Evolutionary conservation across 2,329 filamentous ascomycete genomes (phyloP), one percentile per base, ranked within the genome.

Genomic region (Diplodia mutila): DNA sequence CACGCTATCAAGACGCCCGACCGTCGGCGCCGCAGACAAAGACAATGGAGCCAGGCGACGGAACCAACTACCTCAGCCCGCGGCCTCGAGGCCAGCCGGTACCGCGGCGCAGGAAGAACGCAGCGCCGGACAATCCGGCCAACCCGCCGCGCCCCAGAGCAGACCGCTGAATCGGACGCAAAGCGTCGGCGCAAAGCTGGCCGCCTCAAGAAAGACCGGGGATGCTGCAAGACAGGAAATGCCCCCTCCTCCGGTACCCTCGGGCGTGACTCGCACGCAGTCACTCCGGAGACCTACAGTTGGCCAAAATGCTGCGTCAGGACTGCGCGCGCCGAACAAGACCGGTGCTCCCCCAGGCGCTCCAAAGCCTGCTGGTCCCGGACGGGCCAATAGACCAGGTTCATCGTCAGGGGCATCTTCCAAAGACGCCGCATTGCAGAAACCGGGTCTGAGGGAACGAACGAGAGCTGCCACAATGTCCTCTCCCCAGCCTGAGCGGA

Each of bases 101-200:
- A 12, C 64, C 16, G 64, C 52, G 29, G 29, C 29, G 48, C 27
- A 49, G 27, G 52, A 55, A 27, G 18, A 55, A 23, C 53, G 32
- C 53, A 16, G 18, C n/a, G 39, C 64, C 52, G 59, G 29, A n/a
- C 59, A 51, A 16, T 37, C 39, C 57, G 39, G 57, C 3, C 57
- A 61, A 12, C 39, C 57, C 37, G 29, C 18, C 18, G 39, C 39
- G 2, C n/a, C 34, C 29, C 52, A 57, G 25, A 37, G 4, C 42
- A 51, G 42, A 29, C 39, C 54, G 52, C 39, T 59, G 37, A 66
- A 57, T 39, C 64, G 64, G 39, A 66, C 64, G n/a, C 64, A 66
- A 55, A 66, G 52, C 29, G 12, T 21, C 39, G 49, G 42, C 27
- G 21, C 64, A n/a, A 66, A 59, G 52, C 46, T 52, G 53, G 29